phyloP scores from a whole-genome alignment of 768 basidiomycete genomes.

The Candolleomyces aberdarensis region DNA sequence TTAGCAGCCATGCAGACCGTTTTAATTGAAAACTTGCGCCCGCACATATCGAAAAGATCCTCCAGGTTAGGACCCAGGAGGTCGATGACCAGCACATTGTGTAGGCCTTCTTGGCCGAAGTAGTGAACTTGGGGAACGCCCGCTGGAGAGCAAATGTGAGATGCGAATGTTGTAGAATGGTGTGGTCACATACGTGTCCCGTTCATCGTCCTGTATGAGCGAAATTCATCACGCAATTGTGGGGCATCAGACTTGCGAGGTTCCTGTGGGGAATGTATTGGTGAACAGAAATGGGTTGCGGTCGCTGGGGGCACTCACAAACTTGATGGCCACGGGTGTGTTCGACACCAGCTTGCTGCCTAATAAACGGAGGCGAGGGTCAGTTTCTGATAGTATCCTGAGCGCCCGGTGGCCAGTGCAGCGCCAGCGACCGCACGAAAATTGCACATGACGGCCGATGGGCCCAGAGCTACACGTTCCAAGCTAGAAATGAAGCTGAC shows the following conservation, averaged over 20 bases:
- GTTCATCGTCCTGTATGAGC: constrained; percentile 93
- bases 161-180: constrained; percentile 9
- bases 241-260: constrained; percentile 97
- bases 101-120: constrained; percentile 97
- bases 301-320: constrained; percentile 49
- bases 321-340: constrained; percentile 95
- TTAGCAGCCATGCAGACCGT: constrained; percentile 99
- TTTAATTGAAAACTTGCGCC: constrained; percentile 96
- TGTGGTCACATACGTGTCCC: constrained; percentile 71
- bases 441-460: not conserved
- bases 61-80: constrained; percentile 96
- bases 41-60: constrained; percentile 98
- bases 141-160: constrained; percentile 42
- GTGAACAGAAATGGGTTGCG: constrained; percentile 5
- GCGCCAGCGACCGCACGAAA: not conserved
- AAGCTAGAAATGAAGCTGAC: constrained; percentile 38
- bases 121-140: constrained; percentile 98
- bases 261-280: constrained; percentile 49
- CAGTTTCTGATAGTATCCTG: not conserved
- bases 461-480: not conserved
- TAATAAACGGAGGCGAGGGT: constrained; percentile 24
- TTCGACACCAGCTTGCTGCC: constrained; percentile 84
- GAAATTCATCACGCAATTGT: constrained; percentile 94
- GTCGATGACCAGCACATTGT: constrained; percentile 94
- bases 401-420: not conserved